Percentiles rank a stretch among this genome's conserved stretches.
phyloP scores from a whole-genome alignment of 805 yeast genomes.

The Starmerella floricola region DNA sequence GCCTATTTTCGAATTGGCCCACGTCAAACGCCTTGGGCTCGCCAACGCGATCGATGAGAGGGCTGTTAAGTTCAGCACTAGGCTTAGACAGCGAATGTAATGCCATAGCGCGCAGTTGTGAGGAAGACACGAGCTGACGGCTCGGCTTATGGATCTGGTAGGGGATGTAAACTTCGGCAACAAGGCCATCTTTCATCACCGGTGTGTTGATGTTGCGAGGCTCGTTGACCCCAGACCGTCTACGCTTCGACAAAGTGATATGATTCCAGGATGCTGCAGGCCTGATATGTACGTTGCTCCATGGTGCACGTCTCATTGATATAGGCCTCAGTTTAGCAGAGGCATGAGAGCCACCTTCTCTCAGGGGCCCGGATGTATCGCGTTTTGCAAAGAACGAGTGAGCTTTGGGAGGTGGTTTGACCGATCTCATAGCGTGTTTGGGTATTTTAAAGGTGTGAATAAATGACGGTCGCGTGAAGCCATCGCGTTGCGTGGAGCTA shows the following conservation, averaged over 20 bases:
- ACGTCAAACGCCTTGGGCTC: conserved; percentile 20
- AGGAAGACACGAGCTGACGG: not conserved
- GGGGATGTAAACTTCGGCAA: not conserved
- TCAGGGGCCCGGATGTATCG: conserved; percentile 1
- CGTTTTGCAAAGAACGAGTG: conserved; percentile 21
- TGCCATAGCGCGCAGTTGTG: conserved; percentile 1
- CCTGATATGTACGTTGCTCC: conserved; percentile 6
- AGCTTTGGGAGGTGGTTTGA: conserved; percentile 13
- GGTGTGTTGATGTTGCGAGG: not conserved
- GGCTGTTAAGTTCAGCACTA: not conserved
- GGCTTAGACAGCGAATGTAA: not conserved
- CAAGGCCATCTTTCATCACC: too few species aligned
- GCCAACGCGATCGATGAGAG: not conserved
- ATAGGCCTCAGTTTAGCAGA: not conserved
- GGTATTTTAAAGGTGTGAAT: conserved; percentile 2
- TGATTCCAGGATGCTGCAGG: conserved; percentile 4
- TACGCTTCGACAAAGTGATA: not conserved
- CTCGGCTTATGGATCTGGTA: not conserved
- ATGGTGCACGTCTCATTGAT: conserved; percentile 1
- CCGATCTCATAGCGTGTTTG: not conserved
- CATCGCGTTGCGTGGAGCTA: too few species aligned
- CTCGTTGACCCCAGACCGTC: not conserved
- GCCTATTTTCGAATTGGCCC: conserved; percentile 22
- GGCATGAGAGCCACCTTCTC: not conserved
- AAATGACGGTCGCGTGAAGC: conserved; percentile 1